phyloP scores from a whole-genome alignment of 1,139 yeast species.

The Zygosaccharomyces sapae region DNA sequence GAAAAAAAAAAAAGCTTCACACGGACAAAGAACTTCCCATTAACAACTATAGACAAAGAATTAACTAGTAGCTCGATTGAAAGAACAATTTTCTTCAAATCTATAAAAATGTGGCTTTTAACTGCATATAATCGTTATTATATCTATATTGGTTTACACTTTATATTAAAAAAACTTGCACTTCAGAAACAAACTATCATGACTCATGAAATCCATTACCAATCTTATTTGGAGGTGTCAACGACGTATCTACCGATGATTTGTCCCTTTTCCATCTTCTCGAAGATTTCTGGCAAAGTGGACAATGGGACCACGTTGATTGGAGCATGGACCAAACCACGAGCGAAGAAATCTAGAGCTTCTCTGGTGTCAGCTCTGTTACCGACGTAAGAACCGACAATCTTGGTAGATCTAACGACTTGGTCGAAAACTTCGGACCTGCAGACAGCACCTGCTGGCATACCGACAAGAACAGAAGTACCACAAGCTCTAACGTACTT shows the following conservation, averaged over 20 bases:
- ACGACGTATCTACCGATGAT: slow-evolving; percentile 63
- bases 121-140: not conserved
- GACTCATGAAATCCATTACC: slow-evolving; percentile 8
- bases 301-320: slow-evolving; percentile 57
- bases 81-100: too few species aligned
- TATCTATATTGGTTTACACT: not conserved
- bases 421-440: slow-evolving; percentile 52
- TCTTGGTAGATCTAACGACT: slow-evolving; percentile 53
- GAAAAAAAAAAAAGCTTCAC: not conserved
- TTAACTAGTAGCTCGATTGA: too few species aligned
- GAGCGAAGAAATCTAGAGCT: slow-evolving; percentile 60
- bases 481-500: slow-evolving; percentile 57
- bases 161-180: not conserved
- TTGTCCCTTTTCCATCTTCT: slow-evolving; percentile 57
- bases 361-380: slow-evolving; percentile 69
- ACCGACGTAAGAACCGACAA: slow-evolving; percentile 65
- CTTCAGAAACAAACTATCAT: slow-evolving; percentile 8
- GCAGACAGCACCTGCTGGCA: slow-evolving; percentile 59
- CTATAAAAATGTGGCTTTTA: not conserved
- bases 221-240: slow-evolving; percentile 48
- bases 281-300: slow-evolving; percentile 51
- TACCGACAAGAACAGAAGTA: slow-evolving; percentile 59
- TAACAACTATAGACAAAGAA: too few species aligned
- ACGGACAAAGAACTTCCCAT: not conserved
- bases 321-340: slow-evolving; percentile 62